These are phyloP conservation scores for Chernovozyma aurita DNA, from an alignment of 1,139 yeast species.

Conservation along the genomic window DNA sequence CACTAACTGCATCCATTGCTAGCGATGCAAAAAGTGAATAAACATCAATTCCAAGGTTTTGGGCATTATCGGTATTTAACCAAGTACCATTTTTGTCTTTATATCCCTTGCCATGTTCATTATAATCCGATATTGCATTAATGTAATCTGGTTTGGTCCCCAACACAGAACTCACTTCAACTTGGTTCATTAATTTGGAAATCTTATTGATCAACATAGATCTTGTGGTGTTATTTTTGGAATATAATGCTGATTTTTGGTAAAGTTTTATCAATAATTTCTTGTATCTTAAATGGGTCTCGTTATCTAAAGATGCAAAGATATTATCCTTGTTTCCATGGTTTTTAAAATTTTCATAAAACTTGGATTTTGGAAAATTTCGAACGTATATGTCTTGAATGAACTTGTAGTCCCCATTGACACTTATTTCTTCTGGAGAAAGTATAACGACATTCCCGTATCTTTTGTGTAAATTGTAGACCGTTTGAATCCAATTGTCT, in stretches of 20 bases:
- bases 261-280: constrained; percentile 45
- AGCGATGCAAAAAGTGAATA: constrained; percentile 61
- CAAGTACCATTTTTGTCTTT: constrained; percentile 20
- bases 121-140: constrained; percentile 27
- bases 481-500: constrained; percentile 46
- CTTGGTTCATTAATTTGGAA: constrained; percentile 21
- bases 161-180: constrained; percentile 26
- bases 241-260: constrained; percentile 42
- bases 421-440: constrained; percentile 60
- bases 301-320: constrained; percentile 50
- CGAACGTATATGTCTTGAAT: constrained; percentile 53
- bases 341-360: constrained; percentile 60
- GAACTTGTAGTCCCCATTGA: constrained; percentile 46
- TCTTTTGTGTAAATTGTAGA: constrained; percentile 47
- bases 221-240: constrained; percentile 26
- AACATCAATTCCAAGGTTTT: constrained; percentile 46
- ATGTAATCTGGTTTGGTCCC: constrained; percentile 31
- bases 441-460: constrained; percentile 61
- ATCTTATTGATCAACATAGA: constrained; percentile 22
- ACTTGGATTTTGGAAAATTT: constrained; percentile 56
- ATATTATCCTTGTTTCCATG: constrained; percentile 53
- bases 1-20: constrained; percentile 68
- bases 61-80: constrained; percentile 21
- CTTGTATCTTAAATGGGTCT: constrained; percentile 46
- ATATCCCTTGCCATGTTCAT: constrained; percentile 36